phyloP scores from a whole-genome alignment of 495 filamentous ascomycete genomes.

The Talaromyces wortmannii region DNA sequence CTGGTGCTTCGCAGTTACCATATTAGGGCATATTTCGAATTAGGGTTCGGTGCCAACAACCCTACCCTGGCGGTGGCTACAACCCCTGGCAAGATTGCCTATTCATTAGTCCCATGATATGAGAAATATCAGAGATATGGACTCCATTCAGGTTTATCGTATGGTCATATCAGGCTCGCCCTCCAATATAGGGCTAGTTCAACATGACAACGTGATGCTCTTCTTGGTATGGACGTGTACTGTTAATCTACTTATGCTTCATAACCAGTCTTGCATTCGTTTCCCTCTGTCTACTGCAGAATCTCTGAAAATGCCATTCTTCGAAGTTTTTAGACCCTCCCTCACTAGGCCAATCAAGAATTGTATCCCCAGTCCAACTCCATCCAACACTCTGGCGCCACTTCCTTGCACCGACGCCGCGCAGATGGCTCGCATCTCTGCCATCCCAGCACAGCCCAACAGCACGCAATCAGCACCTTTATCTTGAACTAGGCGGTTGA shows the following conservation, averaged over 20 bases:
- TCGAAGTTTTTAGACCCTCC: slow-evolving; percentile 25
- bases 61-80: too few species aligned
- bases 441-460: slow-evolving; percentile 44
- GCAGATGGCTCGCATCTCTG: slow-evolving; percentile 26
- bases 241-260: background rate
- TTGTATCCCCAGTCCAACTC: slow-evolving; percentile 17
- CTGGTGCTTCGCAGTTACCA: too few species aligned
- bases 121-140: too few species aligned
- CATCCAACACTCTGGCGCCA: slow-evolving; percentile 26
- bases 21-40: too few species aligned
- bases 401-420: slow-evolving; percentile 27
- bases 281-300: background rate
- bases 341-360: slow-evolving; percentile 20
- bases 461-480: slow-evolving; percentile 38
- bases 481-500: slow-evolving; percentile 8
- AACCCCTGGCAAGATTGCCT: too few species aligned
- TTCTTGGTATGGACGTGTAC: background rate
- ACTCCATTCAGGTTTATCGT: too few species aligned
- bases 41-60: too few species aligned
- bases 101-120: too few species aligned
- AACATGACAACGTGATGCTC: too few species aligned
- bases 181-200: too few species aligned
- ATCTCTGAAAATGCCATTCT: slow-evolving; percentile 18
- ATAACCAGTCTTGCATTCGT: background rate
- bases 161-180: too few species aligned